phyloP scores from a whole-genome alignment of 805 yeast species.

The Geotrichum ghanense region DNA sequence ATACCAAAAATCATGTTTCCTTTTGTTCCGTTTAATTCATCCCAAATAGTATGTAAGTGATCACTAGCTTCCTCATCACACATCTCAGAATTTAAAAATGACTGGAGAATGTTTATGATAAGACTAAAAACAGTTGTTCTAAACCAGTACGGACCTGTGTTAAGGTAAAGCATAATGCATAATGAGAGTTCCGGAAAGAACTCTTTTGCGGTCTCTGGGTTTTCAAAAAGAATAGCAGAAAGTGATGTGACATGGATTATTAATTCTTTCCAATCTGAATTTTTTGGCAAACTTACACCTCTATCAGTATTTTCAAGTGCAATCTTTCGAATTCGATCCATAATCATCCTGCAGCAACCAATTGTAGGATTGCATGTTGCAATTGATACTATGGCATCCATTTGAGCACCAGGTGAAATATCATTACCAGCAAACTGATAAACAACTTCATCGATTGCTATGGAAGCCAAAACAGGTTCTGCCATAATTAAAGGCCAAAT shows the following conservation, averaged over 20 bases:
- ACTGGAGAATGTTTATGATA: constrained; percentile 55
- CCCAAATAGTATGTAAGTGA: constrained; percentile 34
- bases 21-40: constrained; percentile 14
- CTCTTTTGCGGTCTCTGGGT: constrained; percentile 21
- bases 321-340: constrained; percentile 42
- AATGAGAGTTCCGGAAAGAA: constrained; percentile 58
- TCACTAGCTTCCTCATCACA: constrained; percentile 31
- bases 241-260: constrained; percentile 49
- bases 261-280: constrained; percentile 59
- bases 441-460: constrained; percentile 62
- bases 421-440: constrained; percentile 68
- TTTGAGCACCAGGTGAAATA: constrained; percentile 19
- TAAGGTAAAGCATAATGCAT: constrained; percentile 47
- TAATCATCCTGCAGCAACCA: constrained; percentile 57
- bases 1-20: constrained; percentile 18
- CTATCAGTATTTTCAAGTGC: constrained; percentile 31
- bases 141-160: constrained; percentile 41
- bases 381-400: constrained; percentile 52
- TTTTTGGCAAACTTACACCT: constrained; percentile 32
- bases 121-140: constrained; percentile 51
- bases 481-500: constrained; percentile 58
- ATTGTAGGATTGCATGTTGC: constrained; percentile 56
- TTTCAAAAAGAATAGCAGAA: constrained; percentile 56
- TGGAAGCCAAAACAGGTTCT: constrained; percentile 46
- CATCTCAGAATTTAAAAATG: constrained; percentile 47